Evolutionary conservation across 2,329 filamentous ascomycete genomes (phyloP).

Genomic region (Blumeria graminis): DNA sequence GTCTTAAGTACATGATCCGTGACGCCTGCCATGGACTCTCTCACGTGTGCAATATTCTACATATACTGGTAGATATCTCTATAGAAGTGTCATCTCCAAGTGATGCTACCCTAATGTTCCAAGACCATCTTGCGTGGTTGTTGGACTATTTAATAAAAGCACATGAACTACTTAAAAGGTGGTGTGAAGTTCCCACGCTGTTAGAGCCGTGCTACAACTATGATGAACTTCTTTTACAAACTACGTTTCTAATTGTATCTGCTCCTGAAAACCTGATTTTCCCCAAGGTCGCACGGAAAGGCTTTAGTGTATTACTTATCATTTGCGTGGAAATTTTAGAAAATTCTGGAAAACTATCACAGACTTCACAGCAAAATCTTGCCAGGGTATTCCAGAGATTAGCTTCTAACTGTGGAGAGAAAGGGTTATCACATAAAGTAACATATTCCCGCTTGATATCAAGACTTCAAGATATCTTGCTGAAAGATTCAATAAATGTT

Average conservation of each 20-base stretch:
- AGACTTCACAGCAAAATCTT: conserved; percentile 5
- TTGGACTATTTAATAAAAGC: conserved; percentile 11
- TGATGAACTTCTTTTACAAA: conserved; percentile 5
- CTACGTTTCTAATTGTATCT: conserved; percentile 9
- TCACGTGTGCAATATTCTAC: conserved; percentile 11
- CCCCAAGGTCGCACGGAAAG: conserved; percentile 12
- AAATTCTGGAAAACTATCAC: conserved; percentile 5
- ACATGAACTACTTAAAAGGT: conserved; percentile 9
- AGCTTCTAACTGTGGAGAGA: conserved; percentile 7
- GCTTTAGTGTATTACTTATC: conserved; percentile 10
- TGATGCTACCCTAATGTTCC: conserved; percentile 13
- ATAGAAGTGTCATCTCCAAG: conserved; percentile 8
- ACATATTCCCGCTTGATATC: conserved; percentile 10
- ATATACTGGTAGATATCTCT: conserved; percentile 13
- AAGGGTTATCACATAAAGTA: conserved; percentile 8
- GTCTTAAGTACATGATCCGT: conserved; percentile 9
- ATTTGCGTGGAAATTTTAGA: conserved; percentile 11
- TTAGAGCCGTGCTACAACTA: conserved; percentile 4
- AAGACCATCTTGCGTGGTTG: conserved; percentile 15
- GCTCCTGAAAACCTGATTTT: conserved; percentile 6
- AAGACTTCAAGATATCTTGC: conserved; percentile 4
- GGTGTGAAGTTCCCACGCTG: conserved; percentile 3
- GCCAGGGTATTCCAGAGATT: conserved; percentile 10
- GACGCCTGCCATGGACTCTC: conserved; percentile 8
- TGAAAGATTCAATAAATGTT: conserved; percentile 1